Conservation (phyloP, 2,329 filamentous ascomycete genomes). For the Didymella glomerata region DNA sequence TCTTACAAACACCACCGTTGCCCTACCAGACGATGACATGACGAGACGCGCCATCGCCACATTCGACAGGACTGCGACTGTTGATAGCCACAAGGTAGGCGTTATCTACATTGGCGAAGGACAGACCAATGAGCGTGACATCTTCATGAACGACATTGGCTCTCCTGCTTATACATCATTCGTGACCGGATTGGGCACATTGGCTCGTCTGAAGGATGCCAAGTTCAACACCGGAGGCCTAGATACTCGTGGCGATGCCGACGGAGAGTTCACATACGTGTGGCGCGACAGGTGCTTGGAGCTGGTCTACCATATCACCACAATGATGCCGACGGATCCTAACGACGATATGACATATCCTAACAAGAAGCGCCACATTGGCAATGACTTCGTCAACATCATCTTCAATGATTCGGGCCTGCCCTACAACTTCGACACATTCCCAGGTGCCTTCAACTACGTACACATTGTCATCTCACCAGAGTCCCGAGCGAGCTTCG, state of each 20-base stretch:
- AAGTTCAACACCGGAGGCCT: slow-evolving; percentile 93
- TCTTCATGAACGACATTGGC: slow-evolving; percentile 85
- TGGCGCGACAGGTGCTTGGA: slow-evolving; percentile 96
- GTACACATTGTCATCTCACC: slow-evolving; percentile 97
- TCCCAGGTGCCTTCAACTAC: slow-evolving; percentile 94
- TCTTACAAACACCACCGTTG: slow-evolving; percentile 68
- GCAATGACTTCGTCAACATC: slow-evolving; percentile 98
- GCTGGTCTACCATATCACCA: slow-evolving; percentile 93
- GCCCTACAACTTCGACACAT: slow-evolving; percentile 88
- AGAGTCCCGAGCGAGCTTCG: slow-evolving; percentile 78
- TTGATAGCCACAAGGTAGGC: slow-evolving; percentile 95
- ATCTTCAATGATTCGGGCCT: slow-evolving; percentile 97
- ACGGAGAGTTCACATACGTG: slow-evolving; percentile 88
- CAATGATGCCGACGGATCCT: slow-evolving; percentile 93
- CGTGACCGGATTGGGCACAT: slow-evolving; percentile 79
- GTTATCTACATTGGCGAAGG: slow-evolving; percentile 92
- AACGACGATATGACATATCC: slow-evolving; percentile 76
- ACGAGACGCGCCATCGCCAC: slow-evolving; percentile 76
- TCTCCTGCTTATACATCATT: slow-evolving; percentile 90
- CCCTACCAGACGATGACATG: slow-evolving; percentile 75
- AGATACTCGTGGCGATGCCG: slow-evolving; percentile 77
- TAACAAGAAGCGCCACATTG: slow-evolving; percentile 92
- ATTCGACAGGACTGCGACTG: slow-evolving; percentile 87
- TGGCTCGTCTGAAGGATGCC: slow-evolving; percentile 81
- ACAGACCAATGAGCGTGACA: slow-evolving; percentile 82